Evolutionary conservation across 495 filamentous ascomycete genomes (phyloP).

Genomic region (Xylaria scruposa): DNA sequence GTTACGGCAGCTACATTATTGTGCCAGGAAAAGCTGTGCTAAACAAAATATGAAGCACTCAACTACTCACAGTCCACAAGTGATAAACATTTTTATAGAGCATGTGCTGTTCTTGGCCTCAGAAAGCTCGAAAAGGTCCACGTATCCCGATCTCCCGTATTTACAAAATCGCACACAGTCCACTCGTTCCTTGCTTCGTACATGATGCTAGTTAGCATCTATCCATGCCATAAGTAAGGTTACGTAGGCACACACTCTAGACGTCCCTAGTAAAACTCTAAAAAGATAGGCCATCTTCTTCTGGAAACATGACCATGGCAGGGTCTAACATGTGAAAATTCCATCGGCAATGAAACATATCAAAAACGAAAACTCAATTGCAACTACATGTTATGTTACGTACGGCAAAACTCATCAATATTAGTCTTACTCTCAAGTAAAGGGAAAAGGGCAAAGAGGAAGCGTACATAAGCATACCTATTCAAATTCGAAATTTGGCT

Average conservation of each 20-base stretch:
- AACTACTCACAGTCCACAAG: not conserved
- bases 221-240: not conserved
- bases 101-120: too few species aligned
- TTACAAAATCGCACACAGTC: not conserved
- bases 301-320: not conserved
- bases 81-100: too few species aligned
- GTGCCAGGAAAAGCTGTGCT: not conserved
- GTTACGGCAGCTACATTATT: not conserved
- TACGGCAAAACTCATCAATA: too few species aligned
- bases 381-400: not conserved
- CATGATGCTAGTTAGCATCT: not conserved
- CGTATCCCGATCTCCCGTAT: not conserved
- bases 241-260: not conserved
- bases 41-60: not conserved
- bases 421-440: too few species aligned
- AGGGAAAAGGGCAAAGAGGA: not conserved
- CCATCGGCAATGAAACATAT: too few species aligned
- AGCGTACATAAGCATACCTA: not conserved
- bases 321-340: not conserved
- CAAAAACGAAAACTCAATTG: too few species aligned
- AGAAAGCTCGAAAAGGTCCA: not conserved
- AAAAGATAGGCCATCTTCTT: not conserved
- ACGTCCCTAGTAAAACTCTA: not conserved
- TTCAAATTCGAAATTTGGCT: not conserved
- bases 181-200: not conserved